These are phyloP conservation scores for Neofusicoccum sp. DNA, from an alignment of 2,329 filamentous ascomycete species.

Conservation along the genomic window DNA sequence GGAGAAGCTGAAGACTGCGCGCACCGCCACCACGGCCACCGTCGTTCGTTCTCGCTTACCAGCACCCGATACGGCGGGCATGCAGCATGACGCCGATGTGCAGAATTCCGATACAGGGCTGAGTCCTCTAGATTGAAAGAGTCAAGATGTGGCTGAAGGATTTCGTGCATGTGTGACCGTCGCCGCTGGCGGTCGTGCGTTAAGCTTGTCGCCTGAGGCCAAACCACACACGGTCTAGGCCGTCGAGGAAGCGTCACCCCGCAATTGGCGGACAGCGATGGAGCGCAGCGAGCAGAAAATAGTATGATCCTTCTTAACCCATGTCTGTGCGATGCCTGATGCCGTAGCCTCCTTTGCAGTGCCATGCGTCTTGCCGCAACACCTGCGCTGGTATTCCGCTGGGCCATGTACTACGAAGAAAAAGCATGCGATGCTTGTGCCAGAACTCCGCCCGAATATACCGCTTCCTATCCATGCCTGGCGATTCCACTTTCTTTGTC, in stretches of 20 bases:
- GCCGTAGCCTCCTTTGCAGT: not conserved
- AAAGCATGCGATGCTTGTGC: not conserved
- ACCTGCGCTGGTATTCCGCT: slow-evolving; percentile 3
- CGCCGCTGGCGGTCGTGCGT: not conserved
- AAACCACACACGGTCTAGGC: too few relatives aligned
- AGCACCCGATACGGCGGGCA: not conserved
- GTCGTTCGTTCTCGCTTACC: not conserved
- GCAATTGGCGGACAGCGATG: not conserved
- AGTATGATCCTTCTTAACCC: not conserved
- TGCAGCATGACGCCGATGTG: not conserved
- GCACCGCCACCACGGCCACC: not conserved
- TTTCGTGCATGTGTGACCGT: not conserved
- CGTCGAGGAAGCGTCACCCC: too few relatives aligned
- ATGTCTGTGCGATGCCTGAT: not conserved
- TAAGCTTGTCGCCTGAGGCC: too few relatives aligned
- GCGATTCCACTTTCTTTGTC: not conserved
- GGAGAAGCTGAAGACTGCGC: not conserved
- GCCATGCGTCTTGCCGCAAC: slow-evolving; percentile 7
- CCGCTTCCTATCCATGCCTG: not conserved
- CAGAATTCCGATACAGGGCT: not conserved
- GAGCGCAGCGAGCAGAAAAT: not conserved
- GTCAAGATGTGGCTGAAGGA: not conserved
- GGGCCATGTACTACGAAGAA: not conserved
- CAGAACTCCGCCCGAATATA: not conserved
- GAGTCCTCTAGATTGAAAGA: not conserved